Evolutionary conservation across 768 basidiomycete genomes (phyloP).

Genomic region (Rhizopogon salebrosus): DNA sequence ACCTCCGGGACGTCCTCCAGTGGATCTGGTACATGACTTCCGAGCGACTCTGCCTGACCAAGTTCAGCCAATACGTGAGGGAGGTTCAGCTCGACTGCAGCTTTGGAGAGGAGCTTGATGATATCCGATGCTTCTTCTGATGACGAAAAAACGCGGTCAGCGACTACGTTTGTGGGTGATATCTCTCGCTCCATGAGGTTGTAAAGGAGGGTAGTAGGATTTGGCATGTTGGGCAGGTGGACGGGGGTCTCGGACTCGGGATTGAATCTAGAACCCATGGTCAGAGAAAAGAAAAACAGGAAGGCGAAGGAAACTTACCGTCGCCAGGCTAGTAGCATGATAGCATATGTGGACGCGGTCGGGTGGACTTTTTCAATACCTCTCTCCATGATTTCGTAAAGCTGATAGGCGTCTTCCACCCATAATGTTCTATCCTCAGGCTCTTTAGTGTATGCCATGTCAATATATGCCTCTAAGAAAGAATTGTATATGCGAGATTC

Average conservation of each 20-base stretch:
- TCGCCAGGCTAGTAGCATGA: conserved; percentile 57
- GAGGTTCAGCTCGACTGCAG: conserved; percentile 54
- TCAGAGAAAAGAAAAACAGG: conserved; percentile 9
- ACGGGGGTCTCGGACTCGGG: conserved; percentile 26
- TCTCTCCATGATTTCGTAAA: conserved; percentile 55
- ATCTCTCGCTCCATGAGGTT: conserved; percentile 46
- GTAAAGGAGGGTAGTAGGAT: conserved; percentile 32
- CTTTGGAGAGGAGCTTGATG: conserved; percentile 51
- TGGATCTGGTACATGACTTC: conserved; percentile 33
- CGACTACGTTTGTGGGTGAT: conserved; percentile 44
- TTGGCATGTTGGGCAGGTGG: conserved; percentile 9
- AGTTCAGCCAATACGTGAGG: conserved; percentile 49
- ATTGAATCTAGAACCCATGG: conserved; percentile 29
- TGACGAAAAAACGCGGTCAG: conserved; percentile 50
- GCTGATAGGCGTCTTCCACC: conserved; percentile 55
- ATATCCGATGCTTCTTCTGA: conserved; percentile 52
- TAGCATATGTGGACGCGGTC: conserved; percentile 57
- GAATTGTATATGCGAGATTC: conserved; percentile 53
- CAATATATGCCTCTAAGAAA: conserved; percentile 60
- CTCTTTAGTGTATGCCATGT: conserved; percentile 49
- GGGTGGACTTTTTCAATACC: conserved; percentile 44
- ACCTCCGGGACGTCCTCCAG: conserved; percentile 55
- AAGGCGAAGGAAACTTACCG: conserved; percentile 34
- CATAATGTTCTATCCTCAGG: conserved; percentile 42
- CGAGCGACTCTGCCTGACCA: conserved; percentile 47